phyloP scores from a whole-genome alignment of 2,329 filamentous ascomycete genomes.

The Emergomyces africanus region DNA sequence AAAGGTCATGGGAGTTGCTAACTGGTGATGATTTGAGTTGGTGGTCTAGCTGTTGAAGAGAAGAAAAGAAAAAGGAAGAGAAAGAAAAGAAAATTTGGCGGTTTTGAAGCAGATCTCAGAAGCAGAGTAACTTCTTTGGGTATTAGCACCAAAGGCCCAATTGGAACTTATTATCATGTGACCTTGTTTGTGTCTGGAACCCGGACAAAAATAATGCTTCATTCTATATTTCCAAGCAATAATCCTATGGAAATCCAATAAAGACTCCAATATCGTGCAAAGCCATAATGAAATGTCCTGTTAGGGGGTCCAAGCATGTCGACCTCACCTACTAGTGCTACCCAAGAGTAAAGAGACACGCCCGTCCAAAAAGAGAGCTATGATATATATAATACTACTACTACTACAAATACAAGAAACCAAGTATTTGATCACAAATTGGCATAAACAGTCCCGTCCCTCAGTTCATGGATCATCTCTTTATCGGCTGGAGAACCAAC shows the following conservation, averaged over 20 bases:
- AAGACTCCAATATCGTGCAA: neutral
- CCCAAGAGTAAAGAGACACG: too few species aligned
- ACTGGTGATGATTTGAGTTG: slow-evolving; percentile 64
- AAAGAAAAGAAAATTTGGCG: slow-evolving; percentile 10
- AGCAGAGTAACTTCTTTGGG: neutral
- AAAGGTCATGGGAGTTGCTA: slow-evolving; percentile 16
- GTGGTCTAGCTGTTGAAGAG: slow-evolving; percentile 47
- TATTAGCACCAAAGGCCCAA: neutral
- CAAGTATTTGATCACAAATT: slow-evolving; percentile 19
- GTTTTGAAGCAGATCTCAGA: neutral
- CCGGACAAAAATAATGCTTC: too few species aligned
- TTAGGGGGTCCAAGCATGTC: neutral
- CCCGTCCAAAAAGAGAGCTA: neutral
- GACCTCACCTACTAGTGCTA: too few species aligned
- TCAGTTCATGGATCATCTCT: slow-evolving; percentile 29
- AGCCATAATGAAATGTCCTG: neutral
- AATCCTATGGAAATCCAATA: neutral
- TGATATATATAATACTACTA: too few species aligned
- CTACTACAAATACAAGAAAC: neutral
- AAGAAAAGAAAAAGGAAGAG: slow-evolving; percentile 14
- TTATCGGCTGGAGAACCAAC: slow-evolving; percentile 25
- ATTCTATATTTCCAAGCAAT: neutral
- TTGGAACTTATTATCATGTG: neutral
- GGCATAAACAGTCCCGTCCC: slow-evolving; percentile 32
- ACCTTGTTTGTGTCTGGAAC: neutral